Evolutionary conservation across 805 yeast genomes (phyloP), one percentile per base, ranked within the genome.

Genomic region (Candida gorgasii): DNA sequence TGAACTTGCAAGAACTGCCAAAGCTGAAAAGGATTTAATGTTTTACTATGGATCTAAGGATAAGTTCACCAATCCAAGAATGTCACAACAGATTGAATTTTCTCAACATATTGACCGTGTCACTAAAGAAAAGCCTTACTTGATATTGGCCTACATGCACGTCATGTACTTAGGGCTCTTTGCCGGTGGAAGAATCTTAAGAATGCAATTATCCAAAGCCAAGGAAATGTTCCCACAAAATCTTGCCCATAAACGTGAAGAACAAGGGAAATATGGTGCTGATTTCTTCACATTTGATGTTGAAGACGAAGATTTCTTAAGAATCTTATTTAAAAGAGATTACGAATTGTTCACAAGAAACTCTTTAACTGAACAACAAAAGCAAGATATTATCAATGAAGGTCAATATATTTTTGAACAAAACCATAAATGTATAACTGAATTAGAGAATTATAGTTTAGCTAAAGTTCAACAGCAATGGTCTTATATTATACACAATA

Each of bases 161-260:
- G 93, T 86, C 36, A 75, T 87, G 79, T 87, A 87, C 63, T 66
- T 87, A 56, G 95, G 93, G 0, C 73, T 87, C 39, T 87, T 87
- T 67, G 95, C 95, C 1, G 96, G 96, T 39, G 95, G 95, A 13
- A 72, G 82, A 48, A 71, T 87, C 24, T 74, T 88, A 79, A 69
- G 83, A 46, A 80, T 89, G 0, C 76, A 81, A 13, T 63, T 87
- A 20, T 69, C 82, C 39, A 78, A 75, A 54, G 82, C 89, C 17
- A 66, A 83, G 5, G 87, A 89, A 2, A 62, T 86, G 43, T 85
- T 86, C 73, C 95, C 95, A 8, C 82, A 82, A 51, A 77, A 82
- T 36, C 78, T 78, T 42, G 88, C 87, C 19, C 69, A 79, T 51
- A 61, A 78, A n/a, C 80, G 79, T 40, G 82, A 76, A 37, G 88